Percentiles rank a stretch among this genome's conserved stretches.
Conservation (phyloP, 257 asterid genomes). For the Nicotiana obtusifolia region DNA sequence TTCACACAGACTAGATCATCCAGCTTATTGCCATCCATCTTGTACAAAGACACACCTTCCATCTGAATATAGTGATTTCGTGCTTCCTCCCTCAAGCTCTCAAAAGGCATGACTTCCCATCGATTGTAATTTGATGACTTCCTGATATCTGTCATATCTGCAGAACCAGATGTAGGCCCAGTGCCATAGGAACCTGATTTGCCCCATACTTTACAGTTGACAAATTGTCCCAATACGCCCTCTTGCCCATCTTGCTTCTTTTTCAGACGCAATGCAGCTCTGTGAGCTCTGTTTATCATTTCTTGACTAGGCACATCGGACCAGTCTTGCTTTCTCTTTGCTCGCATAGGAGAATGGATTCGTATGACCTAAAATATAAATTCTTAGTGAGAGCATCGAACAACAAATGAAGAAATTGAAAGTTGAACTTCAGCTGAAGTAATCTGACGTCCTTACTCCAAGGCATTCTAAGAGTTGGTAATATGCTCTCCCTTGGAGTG, state of each 20-base stretch:
- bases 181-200: conserved; percentile 57
- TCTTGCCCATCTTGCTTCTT: conserved; percentile 37
- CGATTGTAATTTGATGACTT: conserved; percentile 71
- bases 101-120: conserved; percentile 78
- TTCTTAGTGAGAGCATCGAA: conserved; percentile 5
- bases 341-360: conserved; percentile 99
- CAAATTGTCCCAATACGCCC: conserved; percentile 56
- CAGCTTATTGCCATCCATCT: conserved; percentile 93
- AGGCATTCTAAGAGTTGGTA: conserved; percentile 99
- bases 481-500: conserved; percentile 99
- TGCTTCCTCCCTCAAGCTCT: conserved; percentile 55
- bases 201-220: conserved; percentile 89
- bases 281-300: conserved; percentile 67
- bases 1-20: conserved; percentile 90
- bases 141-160: conserved; percentile 62
- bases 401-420: neutral
- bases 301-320: conserved; percentile 80
- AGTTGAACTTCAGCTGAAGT: neutral
- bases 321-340: conserved; percentile 82
- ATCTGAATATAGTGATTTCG: conserved; percentile 55
- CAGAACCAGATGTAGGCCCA: conserved; percentile 71
- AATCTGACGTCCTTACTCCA: conserved; percentile 55
- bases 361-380: conserved; percentile 61
- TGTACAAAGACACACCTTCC: conserved; percentile 82
- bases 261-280: conserved; percentile 66